phyloP scores from a whole-genome alignment of 306 rosid species.

The Prunus mira region DNA sequence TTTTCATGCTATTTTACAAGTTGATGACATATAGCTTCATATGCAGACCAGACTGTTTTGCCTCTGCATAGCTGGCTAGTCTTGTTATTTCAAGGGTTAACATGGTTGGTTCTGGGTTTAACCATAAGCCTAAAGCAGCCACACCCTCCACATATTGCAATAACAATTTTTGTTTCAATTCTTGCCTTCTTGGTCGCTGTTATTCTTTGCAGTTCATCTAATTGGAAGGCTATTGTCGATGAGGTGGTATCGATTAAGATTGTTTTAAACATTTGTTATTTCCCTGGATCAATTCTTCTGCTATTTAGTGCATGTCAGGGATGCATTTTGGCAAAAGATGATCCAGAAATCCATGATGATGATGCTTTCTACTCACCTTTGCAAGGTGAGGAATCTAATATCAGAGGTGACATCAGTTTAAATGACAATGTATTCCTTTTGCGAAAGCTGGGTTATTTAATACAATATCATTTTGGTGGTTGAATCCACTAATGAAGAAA shows the following conservation, averaged over 20 bases:
- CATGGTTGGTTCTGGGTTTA: conserved; percentile 25
- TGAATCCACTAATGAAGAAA: conserved; percentile 30
- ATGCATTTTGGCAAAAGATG: neutral
- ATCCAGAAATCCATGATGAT: neutral
- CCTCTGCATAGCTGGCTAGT: conserved; percentile 31
- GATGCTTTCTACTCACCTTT: conserved; percentile 16
- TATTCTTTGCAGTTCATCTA: conserved; percentile 18
- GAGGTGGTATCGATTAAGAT: conserved; percentile 2
- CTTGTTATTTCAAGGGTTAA: conserved; percentile 21
- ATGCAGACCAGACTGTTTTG: neutral
- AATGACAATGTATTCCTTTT: conserved; percentile 21
- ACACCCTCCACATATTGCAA: neutral
- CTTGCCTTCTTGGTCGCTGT: conserved; percentile 8
- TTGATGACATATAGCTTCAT: too few relatives aligned
- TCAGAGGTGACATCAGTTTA: neutral
- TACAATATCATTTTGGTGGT: conserved; percentile 30
- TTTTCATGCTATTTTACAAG: too few relatives aligned
- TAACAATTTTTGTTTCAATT: neutral
- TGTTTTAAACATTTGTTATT: conserved; percentile 18
- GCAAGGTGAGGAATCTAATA: conserved; percentile 1
- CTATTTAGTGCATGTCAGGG: conserved; percentile 4
- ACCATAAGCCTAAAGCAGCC: conserved; percentile 12
- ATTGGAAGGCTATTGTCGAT: conserved; percentile 7
- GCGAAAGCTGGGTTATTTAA: conserved; percentile 19
- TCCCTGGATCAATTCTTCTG: conserved; percentile 22